Percentiles rank a stretch among this genome's conserved stretches.
Evolutionary conservation across 441 rosid genomes (phyloP).

Genomic region (Bocquillonia castaneifolia): DNA sequence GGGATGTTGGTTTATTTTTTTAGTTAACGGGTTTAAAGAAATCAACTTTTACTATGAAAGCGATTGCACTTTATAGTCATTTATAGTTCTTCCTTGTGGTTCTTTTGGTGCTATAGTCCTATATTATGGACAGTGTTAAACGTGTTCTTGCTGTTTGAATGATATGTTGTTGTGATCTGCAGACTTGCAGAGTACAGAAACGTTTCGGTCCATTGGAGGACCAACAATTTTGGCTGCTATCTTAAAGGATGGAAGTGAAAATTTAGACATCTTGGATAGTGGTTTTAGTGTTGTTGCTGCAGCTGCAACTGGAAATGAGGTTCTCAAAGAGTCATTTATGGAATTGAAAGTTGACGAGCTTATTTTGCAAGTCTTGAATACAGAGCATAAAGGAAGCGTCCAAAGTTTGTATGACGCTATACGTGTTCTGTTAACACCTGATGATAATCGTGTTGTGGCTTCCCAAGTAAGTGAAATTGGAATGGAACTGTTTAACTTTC

Average conservation of each 20-base stretch:
- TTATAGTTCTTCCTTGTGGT: too few species aligned
- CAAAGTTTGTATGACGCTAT: conserved; percentile 66
- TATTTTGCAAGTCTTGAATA: conserved; percentile 52
- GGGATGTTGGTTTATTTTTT: not conserved
- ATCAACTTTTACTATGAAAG: not conserved
- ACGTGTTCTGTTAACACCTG: conserved; percentile 67
- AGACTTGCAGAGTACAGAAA: conserved; percentile 72
- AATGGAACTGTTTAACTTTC: not conserved
- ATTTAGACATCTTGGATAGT: conserved; percentile 42
- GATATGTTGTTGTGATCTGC: conserved; percentile 22
- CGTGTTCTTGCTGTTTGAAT: conserved; percentile 4
- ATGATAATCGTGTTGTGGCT: conserved; percentile 91
- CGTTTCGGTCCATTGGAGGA: conserved; percentile 50
- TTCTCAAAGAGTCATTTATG: conserved; percentile 69
- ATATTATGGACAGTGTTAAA: not conserved
- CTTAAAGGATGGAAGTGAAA: conserved; percentile 40
- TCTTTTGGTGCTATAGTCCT: not conserved
- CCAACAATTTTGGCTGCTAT: conserved; percentile 43
- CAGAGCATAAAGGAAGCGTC: conserved; percentile 36
- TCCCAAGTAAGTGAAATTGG: conserved; percentile 61
- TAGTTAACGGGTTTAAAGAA: not conserved
- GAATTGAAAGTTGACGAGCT: conserved; percentile 74
- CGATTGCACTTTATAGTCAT: not conserved
- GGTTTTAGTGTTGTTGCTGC: conserved; percentile 71
- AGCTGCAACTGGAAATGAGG: conserved; percentile 78